Conservation (phyloP, 768 basidiomycete genomes). For the Suillus subalutaceus region DNA sequence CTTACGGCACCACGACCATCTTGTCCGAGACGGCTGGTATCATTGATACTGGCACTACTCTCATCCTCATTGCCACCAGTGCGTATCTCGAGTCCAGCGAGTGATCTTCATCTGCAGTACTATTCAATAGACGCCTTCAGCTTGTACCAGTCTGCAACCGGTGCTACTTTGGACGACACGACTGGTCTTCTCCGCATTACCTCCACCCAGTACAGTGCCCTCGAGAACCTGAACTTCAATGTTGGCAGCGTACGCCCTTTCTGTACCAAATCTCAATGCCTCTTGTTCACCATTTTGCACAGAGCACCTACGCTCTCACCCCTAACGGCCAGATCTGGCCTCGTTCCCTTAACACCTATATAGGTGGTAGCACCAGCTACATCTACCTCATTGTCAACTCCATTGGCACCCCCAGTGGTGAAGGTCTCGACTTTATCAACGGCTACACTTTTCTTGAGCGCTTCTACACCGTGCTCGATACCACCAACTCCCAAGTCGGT, state of each 20-base stretch:
- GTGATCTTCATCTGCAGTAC: not conserved
- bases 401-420: not conserved
- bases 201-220: not conserved
- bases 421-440: not conserved
- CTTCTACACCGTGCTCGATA: not conserved
- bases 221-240: not conserved
- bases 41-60: not conserved
- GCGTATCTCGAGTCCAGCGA: not conserved
- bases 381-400: not conserved
- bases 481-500: not conserved
- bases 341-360: not conserved
- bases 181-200: not conserved
- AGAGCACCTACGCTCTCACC: not conserved
- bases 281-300: not conserved
- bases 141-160: not conserved
- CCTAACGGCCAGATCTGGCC: not conserved
- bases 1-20: not conserved
- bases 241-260: not conserved
- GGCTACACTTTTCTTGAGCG: not conserved
- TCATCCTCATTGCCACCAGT: conserved; percentile 1
- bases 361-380: not conserved
- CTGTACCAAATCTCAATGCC: not conserved
- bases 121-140: not conserved
- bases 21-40: not conserved
- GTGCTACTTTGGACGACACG: not conserved